Conservation (phyloP, 257 asterid genomes). For the Linaria vulgaris region DNA sequence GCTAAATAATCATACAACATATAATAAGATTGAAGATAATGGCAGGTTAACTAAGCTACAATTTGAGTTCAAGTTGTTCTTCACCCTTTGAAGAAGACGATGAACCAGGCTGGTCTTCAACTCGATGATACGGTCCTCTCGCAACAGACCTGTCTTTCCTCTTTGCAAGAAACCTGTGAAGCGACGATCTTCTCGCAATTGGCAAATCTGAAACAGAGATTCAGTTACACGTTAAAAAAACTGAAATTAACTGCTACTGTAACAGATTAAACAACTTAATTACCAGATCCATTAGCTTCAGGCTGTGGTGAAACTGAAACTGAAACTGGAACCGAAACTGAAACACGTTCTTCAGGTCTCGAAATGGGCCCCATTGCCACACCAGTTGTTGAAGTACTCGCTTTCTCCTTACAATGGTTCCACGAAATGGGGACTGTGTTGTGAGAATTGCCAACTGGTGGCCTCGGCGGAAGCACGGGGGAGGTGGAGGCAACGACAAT, state of each 20-base stretch:
- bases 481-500: conserved; percentile 17
- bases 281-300: conserved; percentile 49
- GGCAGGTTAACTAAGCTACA: too few relatives aligned
- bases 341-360: neutral
- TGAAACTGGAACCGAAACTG: too few relatives aligned
- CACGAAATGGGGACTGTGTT: conserved; percentile 28
- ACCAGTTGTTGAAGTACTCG: conserved; percentile 6
- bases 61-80: conserved; percentile 59
- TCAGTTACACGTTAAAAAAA: neutral
- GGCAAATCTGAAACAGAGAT: conserved; percentile 67
- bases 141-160: conserved; percentile 67
- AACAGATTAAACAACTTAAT: neutral
- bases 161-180: conserved; percentile 60
- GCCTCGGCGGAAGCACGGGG: conserved; percentile 34
- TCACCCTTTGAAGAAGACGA: conserved; percentile 50
- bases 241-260: neutral
- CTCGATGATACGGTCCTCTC: conserved; percentile 69
- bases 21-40: neutral
- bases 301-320: conserved; percentile 1
- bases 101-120: conserved; percentile 34
- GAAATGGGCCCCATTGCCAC: conserved; percentile 19
- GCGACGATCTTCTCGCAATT: conserved; percentile 73
- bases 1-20: conserved; percentile 13
- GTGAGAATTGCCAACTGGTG: conserved; percentile 17
- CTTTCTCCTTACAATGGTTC: conserved; percentile 22